Evolutionary conservation across 2,329 filamentous ascomycete genomes (phyloP).

Genomic region (Colletotrichum coccodes): DNA sequence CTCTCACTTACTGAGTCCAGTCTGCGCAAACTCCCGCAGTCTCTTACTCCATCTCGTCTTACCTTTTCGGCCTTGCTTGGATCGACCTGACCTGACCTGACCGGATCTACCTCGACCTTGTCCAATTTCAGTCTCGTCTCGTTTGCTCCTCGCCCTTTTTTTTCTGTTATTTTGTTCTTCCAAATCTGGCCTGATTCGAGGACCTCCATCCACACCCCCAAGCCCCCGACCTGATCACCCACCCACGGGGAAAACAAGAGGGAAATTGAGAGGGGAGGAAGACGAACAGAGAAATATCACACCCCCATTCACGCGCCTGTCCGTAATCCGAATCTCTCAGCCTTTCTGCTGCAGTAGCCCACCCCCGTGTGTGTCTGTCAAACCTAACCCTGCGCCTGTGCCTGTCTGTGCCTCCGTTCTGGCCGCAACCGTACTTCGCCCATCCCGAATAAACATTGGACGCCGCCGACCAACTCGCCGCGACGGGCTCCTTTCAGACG

Average conservation of each 20-base stretch:
- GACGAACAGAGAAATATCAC: conserved; percentile 12
- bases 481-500: conserved; percentile 29
- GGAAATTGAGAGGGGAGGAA: not conserved
- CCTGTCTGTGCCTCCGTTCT: conserved; percentile 13
- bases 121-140: not conserved
- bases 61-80: not conserved
- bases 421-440: conserved; percentile 29
- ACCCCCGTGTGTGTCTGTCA: conserved; percentile 11
- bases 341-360: conserved; percentile 4
- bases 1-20: not conserved
- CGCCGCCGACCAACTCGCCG: conserved; percentile 26
- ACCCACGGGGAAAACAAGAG: not conserved
- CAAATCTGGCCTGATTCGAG: conserved; percentile 12
- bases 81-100: not conserved
- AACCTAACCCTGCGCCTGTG: conserved; percentile 1
- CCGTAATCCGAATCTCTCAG: conserved; percentile 20
- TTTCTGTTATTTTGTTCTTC: not conserved
- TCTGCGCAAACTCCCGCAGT: conserved; percentile 2
- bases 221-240: conserved; percentile 7
- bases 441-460: conserved; percentile 31
- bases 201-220: conserved; percentile 8
- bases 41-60: not conserved
- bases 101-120: not conserved
- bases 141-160: not conserved
- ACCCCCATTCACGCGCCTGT: not conserved